Base-by-base conservation (phyloP, 108 stramenopile species). In the Fistulifera solaris region DNA sequence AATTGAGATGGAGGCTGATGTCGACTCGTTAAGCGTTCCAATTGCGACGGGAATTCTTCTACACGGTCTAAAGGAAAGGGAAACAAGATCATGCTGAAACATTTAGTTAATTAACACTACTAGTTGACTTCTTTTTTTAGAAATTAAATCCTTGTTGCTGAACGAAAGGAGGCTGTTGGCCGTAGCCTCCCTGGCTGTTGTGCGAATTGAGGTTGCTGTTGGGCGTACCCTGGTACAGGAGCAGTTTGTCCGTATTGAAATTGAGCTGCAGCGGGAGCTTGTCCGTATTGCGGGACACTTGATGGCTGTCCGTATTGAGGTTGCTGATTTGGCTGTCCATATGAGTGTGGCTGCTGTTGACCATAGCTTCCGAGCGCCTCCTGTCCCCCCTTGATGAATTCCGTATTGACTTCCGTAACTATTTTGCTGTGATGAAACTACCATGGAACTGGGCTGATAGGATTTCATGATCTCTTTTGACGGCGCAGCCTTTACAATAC, bases 41-140 rank as follows among this genome's bases (percentile, higher is more conserved):
- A 63, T 88, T 6, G 82, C 87, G 0, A 68, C 79, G 14, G 86
- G 81, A 8, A 87, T 87, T 43, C 51, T 87, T 38, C 68, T 83
- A 13, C 77, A 83, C 62, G 86, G 86, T 24, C 54, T 87, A 23
- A 48, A 65, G 22, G 70, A 71, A 31, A 22, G 71, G 38, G 5
- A 16, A 21, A 4, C 16, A 21, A 6, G 19, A 45, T 45, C 40
- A 40, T 14, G 11, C 40, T 11, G 12, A 11, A 40, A 40, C 40
- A 40, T 40, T 40, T 14, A 40, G 14, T 11, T 21, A 21, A 45
- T 11, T 19, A 45, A 45, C 19, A 17, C 21, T 4, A 45, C 44
- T n/a, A n/a, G n/a, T n/a, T n/a, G n/a, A n/a, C n/a, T n/a, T n/a
- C n/a, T n/a, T n/a, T n/a, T 45, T 3, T 35, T 35, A 35, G 8